Base-by-base conservation (phyloP, 169 alveolate species). In the Eimeria tenella region DNA sequence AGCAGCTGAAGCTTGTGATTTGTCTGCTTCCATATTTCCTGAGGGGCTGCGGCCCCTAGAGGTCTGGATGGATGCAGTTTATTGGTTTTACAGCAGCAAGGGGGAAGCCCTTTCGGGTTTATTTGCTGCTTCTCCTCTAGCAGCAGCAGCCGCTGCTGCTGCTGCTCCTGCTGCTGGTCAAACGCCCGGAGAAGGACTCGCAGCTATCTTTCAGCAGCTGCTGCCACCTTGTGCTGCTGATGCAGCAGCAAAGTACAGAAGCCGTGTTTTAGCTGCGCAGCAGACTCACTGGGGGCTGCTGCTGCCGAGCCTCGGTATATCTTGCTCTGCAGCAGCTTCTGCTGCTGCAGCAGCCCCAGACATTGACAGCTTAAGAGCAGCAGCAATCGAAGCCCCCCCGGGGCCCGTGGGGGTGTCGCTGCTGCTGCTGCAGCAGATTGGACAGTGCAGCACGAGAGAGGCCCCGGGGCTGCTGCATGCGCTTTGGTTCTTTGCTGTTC, bases 391-490 rank as follows among this genome's bases (percentile, higher is more conserved):
- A 3, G 77, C 77, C 11, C n/a, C 77, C 9, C 42, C 77, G n/a
- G 77, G 31, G 49, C 77, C 77, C n/a, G 49, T 68, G 11, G 77
- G 77, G n/a, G 77, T 68, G 3, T 15, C 77, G 49, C 77, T 68
- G 31, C 77, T 68, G 77, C 77, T 68, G 77, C 11, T 68, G 77
- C 77, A 68, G 31, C 42, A 68, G 31, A n/a, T 68, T 23, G 77
- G 77, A 23, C 11, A n/a, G 77, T 17, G 42, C 31, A 7, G n/a
- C n/a, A 10, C n/a, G 77, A 13, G n/a, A 8, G 77, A 68, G 77
- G n/a, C 77, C 9, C 77, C 77, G 31, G 77, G 77, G 11, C 31
- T 68, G 31, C 31, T 68, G 77, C 77, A 68, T 13, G 77, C 77
- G 11, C 42, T 68, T 17, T 15, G 42, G 11, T 11, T 23, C 77